Evolutionary conservation across 2,329 filamentous ascomycete genomes (phyloP).

Genomic region (Arthroderma uncinatum): DNA sequence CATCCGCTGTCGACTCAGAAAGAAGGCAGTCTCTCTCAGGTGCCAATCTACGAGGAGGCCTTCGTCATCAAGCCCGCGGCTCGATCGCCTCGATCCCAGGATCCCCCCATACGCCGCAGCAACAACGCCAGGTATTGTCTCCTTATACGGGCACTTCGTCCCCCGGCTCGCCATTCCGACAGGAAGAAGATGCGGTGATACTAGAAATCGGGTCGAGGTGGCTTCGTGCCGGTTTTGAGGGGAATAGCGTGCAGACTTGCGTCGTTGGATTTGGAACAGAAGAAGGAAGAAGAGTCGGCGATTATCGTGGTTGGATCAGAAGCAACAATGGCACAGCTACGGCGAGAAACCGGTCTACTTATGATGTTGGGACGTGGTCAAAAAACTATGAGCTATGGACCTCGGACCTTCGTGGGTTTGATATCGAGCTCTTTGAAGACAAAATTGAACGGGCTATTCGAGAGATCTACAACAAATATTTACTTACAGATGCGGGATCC

Average conservation of each 20-base stretch:
- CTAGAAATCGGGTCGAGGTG: slow-evolving; percentile 72
- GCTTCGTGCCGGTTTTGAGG: slow-evolving; percentile 74
- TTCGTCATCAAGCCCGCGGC: slow-evolving; percentile 20
- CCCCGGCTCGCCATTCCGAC: slow-evolving; percentile 46
- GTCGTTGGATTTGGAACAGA: slow-evolving; percentile 62
- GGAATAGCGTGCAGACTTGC: slow-evolving; percentile 64
- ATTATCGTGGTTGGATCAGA: slow-evolving; percentile 61
- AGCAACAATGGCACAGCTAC: slow-evolving; percentile 41
- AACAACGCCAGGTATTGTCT: slow-evolving; percentile 39
- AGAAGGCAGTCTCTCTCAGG: slow-evolving; percentile 18
- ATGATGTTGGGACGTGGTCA: slow-evolving; percentile 35
- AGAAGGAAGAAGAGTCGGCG: slow-evolving; percentile 64
- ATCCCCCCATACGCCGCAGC: slow-evolving; percentile 50
- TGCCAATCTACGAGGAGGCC: slow-evolving; percentile 18
- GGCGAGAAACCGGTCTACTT: slow-evolving; percentile 16
- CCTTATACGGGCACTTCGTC: slow-evolving; percentile 47
- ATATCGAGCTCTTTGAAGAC: slow-evolving; percentile 72
- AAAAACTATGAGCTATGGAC: slow-evolving; percentile 60
- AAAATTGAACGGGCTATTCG: slow-evolving; percentile 74
- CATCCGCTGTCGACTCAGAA: slow-evolving; percentile 19
- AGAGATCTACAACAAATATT: slow-evolving; percentile 69
- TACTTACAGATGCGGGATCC: slow-evolving; percentile 50
- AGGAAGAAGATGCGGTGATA: slow-evolving; percentile 75
- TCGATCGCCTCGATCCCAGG: slow-evolving; percentile 14
- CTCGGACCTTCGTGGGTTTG: slow-evolving; percentile 58